Base-by-base conservation (phyloP, 2,329 filamentous ascomycete genomes). In the Coniella lustricola region DNA sequence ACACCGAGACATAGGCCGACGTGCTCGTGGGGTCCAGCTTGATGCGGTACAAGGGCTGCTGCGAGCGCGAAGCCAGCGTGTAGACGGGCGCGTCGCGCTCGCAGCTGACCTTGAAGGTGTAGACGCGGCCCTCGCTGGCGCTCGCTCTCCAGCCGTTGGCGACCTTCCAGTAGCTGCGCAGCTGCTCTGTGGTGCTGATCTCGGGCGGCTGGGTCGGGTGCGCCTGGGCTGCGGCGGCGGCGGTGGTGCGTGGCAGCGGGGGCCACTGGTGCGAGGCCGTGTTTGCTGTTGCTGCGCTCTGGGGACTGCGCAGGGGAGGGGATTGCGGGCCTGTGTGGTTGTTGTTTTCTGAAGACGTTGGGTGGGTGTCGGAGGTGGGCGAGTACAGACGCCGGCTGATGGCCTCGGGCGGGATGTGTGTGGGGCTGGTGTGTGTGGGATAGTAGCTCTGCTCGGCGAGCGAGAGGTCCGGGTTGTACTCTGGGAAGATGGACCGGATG, bases 401-500 rank as follows among this genome's bases (percentile, higher is more conserved):
- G 50, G 82, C 75, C 14, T 76, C 75, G 32, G 74, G 71, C 4
- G 83, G 82, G 42, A 88, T 77, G 29, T 78, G 74, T 1, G 77
- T 76, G 12, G 84, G 82, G 51, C 77, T 81, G 47, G 75, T 67
- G 60, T 84, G 79, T 0, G 79, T 82, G 2, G 85, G 84, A 42
- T 76, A 84, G 65, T 90, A 90, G 40, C 78, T 67, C 59, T 90
- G 86, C 49, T 81, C 77, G 48, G 80, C 73, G 3, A 88, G 73
- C 4, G 84, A 72, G 20, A 87, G 61, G 1, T 75, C 75, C 3
- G 81, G 82, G 58, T 90, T 82, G 60, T 89, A 90, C 25, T 77
- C 74, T 7, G 86, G 86, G 57, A 90, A 90, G 57, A 90, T 89
- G 20, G 85, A 90, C 29, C 78, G 76, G 57, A 86, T 74, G 0